Evolutionary conservation across 306 rosid species (phyloP).

Genomic region (Morella rubra): DNA sequence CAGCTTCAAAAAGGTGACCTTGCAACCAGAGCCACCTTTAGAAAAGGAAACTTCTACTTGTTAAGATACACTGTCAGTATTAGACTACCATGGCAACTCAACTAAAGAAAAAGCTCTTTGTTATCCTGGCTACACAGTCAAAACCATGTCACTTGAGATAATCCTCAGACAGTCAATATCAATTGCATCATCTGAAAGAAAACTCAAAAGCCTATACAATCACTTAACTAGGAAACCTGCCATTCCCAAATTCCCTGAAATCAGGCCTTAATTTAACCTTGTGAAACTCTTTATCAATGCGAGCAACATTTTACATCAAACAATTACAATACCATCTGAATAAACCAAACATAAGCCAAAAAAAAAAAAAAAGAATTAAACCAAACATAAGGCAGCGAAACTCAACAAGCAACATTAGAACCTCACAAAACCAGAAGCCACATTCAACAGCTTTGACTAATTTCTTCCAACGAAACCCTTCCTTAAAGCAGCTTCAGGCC

Average conservation of each 20-base stretch:
- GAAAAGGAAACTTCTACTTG: no score
- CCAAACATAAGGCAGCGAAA: background rate
- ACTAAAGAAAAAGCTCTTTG: no score
- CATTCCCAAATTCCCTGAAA: background rate
- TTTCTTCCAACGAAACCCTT: slow-evolving; percentile 10
- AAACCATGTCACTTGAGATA: background rate
- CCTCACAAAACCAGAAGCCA: slow-evolving; percentile 11
- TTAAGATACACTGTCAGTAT: no score
- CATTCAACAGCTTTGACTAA: slow-evolving; percentile 21
- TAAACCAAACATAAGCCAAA: background rate
- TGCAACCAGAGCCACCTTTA: no score
- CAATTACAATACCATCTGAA: background rate
- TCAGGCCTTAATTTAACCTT: background rate
- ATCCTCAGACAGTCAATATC: no score
- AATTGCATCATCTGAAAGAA: no score
- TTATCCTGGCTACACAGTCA: background rate
- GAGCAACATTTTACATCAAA: no score
- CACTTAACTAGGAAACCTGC: background rate
- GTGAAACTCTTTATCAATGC: no score
- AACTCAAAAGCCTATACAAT: background rate
- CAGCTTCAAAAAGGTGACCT: no score
- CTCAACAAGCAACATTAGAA: background rate
- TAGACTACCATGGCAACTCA: no score
- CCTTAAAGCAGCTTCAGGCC: slow-evolving; percentile 10
- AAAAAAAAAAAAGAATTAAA: background rate